Percentiles rank a stretch among this genome's conserved stretches.
Conservation (phyloP, 1,284 basidiomycete genomes). For the Malassezia sympodialis region DNA sequence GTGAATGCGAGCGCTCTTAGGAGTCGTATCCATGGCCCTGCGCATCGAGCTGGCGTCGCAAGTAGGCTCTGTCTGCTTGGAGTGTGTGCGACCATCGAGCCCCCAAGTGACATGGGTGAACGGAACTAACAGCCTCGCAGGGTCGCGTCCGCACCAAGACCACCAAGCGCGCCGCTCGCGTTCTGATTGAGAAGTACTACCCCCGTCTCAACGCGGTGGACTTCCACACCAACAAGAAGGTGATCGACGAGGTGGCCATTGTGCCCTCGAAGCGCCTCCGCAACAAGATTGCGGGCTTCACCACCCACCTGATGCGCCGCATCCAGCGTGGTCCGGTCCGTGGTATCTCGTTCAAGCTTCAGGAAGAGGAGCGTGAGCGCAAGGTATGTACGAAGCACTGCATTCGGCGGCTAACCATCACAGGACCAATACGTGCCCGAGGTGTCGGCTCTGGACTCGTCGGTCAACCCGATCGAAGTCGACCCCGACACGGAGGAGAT, state of each 20-base stretch:
- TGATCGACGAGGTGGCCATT: constrained; percentile 84
- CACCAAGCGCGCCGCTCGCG: constrained; percentile 96
- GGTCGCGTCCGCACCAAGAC: constrained; percentile 99
- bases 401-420: background rate
- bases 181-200: constrained; percentile 99
- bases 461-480: constrained; percentile 43
- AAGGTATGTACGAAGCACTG: constrained; percentile 55
- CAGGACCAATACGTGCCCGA: constrained; percentile 48
- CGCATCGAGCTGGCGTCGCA: background rate
- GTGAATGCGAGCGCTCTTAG: background rate
- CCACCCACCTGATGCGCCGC: constrained; percentile 99
- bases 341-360: constrained; percentile 99
- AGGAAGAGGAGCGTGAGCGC: constrained; percentile 98
- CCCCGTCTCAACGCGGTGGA: constrained; percentile 30
- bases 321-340: constrained; percentile 98
- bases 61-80: background rate
- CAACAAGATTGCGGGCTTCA: constrained; percentile 99
- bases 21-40: background rate
- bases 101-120: background rate
- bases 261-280: constrained; percentile 97
- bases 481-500: constrained; percentile 49
- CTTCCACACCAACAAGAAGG: constrained; percentile 84
- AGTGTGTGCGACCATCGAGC: background rate
- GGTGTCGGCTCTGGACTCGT: constrained; percentile 47
- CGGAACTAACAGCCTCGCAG: constrained; percentile 51